Base-by-base conservation (phyloP, 1,284 basidiomycete genomes). In the Vanrija sp. region DNA sequence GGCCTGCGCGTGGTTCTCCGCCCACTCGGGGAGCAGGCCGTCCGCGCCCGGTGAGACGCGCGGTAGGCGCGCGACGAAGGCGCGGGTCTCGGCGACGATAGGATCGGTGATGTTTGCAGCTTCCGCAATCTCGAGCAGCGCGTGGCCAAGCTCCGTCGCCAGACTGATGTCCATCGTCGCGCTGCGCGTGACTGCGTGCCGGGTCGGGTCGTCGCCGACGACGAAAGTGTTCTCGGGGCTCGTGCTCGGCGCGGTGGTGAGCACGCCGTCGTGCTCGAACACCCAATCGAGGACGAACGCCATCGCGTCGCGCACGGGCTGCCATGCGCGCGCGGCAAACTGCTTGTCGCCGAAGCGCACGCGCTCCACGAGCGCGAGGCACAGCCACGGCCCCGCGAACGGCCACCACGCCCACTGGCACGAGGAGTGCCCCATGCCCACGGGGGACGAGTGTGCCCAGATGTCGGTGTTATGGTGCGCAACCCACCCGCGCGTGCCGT, bases 401-500 rank as follows among this genome's bases (percentile, higher is more conserved):
- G 58, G 58, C 58, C 58, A 60, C n/a, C 46, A 48, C 19, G 23
- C 38, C 21, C n/a, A 21, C 21, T 48, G 46, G 34, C 34, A 34
- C 34, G 34, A 34, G 34, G 3, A 4, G 28, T 34, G 34, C 12
- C 34, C 34, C 49, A 29, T 9, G 46, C 43, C 39, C 42, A 52
- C 40, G 38, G 43, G n/a, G 51, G 44, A 16, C 43, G 38, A 38
- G 39, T 48, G 23, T 18, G 44, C 21, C 54, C 54, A 56, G 0
- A 60, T 6, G 43, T 60, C 54, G 10, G 58, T 56, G 38, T 53
- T 53, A n/a, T 55, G 54, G 38, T 60, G 58, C 3, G 43, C 43
- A 1, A 55, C 50, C 54, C 54, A 55, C 14, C 58, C 58, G 16
- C 44, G 38, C 3, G 54, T 49, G 5, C 42, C 51, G 38, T 60